phyloP scores from a whole-genome alignment of 805 yeast species.

The Schwanniomyces pseudopolymorphus region DNA sequence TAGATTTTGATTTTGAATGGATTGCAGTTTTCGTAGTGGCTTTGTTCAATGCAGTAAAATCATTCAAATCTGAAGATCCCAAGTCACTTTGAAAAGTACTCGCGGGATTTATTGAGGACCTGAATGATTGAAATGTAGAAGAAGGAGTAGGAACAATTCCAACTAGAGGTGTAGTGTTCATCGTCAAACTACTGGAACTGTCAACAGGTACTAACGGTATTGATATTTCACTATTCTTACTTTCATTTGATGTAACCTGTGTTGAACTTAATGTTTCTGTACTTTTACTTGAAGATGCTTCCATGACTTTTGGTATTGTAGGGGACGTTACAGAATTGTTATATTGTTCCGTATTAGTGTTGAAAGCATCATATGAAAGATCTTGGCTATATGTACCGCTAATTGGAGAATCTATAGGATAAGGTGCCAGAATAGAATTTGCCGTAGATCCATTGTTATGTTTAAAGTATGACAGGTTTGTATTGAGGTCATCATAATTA shows the following conservation, averaged over 20 bases:
- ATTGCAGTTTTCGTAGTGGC: background rate
- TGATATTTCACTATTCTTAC: background rate
- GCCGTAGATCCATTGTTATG: background rate
- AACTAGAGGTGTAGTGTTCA: background rate
- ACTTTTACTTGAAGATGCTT: background rate
- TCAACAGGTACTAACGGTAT: background rate
- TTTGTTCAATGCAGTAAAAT: background rate
- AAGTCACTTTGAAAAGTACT: background rate
- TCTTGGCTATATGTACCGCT: background rate
- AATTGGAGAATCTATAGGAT: conserved; percentile 16
- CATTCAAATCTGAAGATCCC: background rate
- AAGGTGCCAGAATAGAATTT: conserved; percentile 8
- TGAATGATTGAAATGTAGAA: background rate
- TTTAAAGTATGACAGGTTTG: background rate
- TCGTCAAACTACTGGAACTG: background rate
- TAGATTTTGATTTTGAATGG: conserved; percentile 27
- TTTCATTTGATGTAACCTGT: background rate
- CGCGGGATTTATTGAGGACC: background rate
- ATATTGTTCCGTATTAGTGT: background rate
- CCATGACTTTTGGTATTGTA: background rate
- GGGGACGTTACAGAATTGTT: background rate
- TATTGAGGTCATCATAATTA: background rate
- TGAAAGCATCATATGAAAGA: background rate
- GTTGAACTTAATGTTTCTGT: conserved; percentile 1
- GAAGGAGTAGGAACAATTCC: background rate